Evolutionary conservation across 768 basidiomycete species (phyloP).

Genomic region (Floccularia luteovirens): DNA sequence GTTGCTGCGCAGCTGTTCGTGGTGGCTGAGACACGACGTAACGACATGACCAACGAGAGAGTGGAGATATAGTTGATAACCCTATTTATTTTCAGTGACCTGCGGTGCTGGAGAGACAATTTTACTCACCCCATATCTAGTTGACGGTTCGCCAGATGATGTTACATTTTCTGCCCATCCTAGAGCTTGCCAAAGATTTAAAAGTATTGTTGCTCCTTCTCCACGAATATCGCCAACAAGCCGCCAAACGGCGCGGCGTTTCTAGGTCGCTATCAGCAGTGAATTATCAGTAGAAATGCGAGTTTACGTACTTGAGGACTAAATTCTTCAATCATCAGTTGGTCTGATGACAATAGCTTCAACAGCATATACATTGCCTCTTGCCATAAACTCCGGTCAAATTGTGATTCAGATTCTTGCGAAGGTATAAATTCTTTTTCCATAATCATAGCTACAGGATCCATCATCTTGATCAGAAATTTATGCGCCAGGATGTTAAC

Average conservation of each 20-base stretch:
- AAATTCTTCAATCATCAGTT: slow-evolving; percentile 91
- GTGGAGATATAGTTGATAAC: slow-evolving; percentile 79
- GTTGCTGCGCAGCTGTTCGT: slow-evolving; percentile 84
- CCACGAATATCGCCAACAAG: slow-evolving; percentile 94
- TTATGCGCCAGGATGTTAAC: slow-evolving; percentile 85
- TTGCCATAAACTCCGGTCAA: slow-evolving; percentile 75
- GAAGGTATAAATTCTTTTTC: slow-evolving; percentile 76
- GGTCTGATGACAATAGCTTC: slow-evolving; percentile 81
- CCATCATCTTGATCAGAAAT: slow-evolving; percentile 83
- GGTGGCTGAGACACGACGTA: slow-evolving; percentile 89
- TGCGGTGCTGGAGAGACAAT: too few species aligned
- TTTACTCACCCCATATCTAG: slow-evolving; percentile 69
- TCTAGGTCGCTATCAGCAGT: slow-evolving; percentile 35
- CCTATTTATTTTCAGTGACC: too few species aligned
- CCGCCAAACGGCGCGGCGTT: slow-evolving; percentile 92
- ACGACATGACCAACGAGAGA: slow-evolving; percentile 86
- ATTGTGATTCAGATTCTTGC: slow-evolving; percentile 51
- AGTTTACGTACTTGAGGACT: slow-evolving; percentile 69
- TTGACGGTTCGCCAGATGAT: slow-evolving; percentile 42
- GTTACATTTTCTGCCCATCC: slow-evolving; percentile 64
- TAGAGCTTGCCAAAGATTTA: slow-evolving; percentile 80
- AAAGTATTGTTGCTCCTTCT: slow-evolving; percentile 76
- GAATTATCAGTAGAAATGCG: neutral
- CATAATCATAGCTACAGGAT: slow-evolving; percentile 71
- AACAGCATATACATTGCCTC: slow-evolving; percentile 78